Evolutionary conservation across 1,284 basidiomycete species (phyloP), one percentile per base, ranked within the genome.

Genomic region (Sporisorium graminicola): DNA sequence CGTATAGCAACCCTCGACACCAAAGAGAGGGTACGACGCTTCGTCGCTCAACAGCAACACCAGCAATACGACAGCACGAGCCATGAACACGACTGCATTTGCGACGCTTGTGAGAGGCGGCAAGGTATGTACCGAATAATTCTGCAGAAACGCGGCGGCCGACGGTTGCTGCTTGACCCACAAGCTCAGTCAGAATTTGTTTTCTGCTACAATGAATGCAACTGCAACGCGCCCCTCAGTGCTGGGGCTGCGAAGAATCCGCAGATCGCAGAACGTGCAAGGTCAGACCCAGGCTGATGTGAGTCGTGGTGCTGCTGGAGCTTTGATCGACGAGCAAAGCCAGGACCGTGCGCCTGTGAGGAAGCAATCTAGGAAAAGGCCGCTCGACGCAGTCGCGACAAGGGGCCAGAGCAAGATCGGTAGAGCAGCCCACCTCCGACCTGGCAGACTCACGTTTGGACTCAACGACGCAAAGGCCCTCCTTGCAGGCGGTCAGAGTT

Each of bases 351-450:
- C 4, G 42, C 3, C 3, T 33, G n/a, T 46, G 24, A 52, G 13
- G 31, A 6, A 10, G 20, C 50, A 33, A 16, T 24, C 33, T 13
- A 43, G 65, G 2, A 55, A 55, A 6, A 40, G 54, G 4, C 35
- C 58, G 1, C 13, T 35, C 9, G 42, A 65, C 35, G 62, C 61
- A 12, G 65, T 65, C 27, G 62, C 62, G 1, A 57, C 58, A 35
- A 53, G 58, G 12, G 62, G 58, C 2, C 58, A 58, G 20, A 51
- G 62, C 43, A 71, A 71, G 55, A 44, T 71, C 16, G 68, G 68
- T 2, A 57, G 68, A 55, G 68, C 53, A 1, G 58, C 68, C 1
- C 31, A 55, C 8, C 22, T 71, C n/a, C 37, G 44, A 18, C 62
- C 62, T 12, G 68, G 68, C 7, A 35, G 68, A 49, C 53, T 71